A percentile compares a stretch with the other conserved stretches of the same genome.
Evolutionary conservation across 768 basidiomycete species (phyloP).

Genomic region (Zangia roseola): DNA sequence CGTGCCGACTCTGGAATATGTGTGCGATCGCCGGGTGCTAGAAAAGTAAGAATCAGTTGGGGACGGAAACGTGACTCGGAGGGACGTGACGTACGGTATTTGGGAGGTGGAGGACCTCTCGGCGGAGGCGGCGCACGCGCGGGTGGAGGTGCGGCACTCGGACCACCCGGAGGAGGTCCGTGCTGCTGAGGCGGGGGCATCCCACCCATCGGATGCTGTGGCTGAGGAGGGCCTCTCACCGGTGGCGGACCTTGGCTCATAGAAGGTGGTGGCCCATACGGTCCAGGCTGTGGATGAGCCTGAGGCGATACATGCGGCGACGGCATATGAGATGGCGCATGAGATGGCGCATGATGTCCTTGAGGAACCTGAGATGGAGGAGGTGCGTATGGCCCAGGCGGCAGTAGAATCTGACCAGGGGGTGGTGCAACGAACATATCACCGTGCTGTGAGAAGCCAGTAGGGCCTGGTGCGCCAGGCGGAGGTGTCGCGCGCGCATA

Average conservation of each 20-base stretch:
- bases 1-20: slow-evolving; percentile 77
- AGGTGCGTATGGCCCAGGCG: slow-evolving; percentile 24
- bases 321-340: slow-evolving; percentile 17
- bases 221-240: slow-evolving; percentile 25
- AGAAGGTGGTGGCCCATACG: slow-evolving; percentile 31
- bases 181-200: slow-evolving; percentile 27
- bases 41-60: background rate
- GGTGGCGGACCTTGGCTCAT: slow-evolving; percentile 29
- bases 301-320: slow-evolving; percentile 22
- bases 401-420: slow-evolving; percentile 12
- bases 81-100: slow-evolving; percentile 53
- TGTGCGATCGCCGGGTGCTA: slow-evolving; percentile 88
- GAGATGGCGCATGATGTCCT: slow-evolving; percentile 31
- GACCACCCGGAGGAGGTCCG: slow-evolving; percentile 29
- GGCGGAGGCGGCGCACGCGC: slow-evolving; percentile 33
- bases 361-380: slow-evolving; percentile 26
- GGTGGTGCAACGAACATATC: slow-evolving; percentile 24
- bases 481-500: slow-evolving; percentile 44
- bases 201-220: slow-evolving; percentile 30
- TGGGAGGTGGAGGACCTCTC: slow-evolving; percentile 44
- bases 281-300: slow-evolving; percentile 14
- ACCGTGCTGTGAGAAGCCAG: slow-evolving; percentile 31
- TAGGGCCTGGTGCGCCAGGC: slow-evolving; percentile 28
- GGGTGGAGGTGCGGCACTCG: slow-evolving; percentile 23
- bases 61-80: background rate